A percentile compares a stretch with the other conserved stretches of the same genome.
Conservation (phyloP, 345 rosid genomes). For the Dipteronia dyeriana region DNA sequence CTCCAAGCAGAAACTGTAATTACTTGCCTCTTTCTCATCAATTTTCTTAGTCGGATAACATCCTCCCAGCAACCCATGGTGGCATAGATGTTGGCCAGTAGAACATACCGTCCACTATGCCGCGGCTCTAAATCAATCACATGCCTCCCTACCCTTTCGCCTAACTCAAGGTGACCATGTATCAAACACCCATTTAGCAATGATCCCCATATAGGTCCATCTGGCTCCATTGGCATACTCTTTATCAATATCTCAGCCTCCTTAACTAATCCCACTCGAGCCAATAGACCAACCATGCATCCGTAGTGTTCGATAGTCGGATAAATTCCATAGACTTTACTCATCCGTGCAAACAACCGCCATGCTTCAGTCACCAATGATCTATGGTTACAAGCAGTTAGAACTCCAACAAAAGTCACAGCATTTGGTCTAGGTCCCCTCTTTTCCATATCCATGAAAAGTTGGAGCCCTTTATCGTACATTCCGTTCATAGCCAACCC, state of each 20-base stretch:
- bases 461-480: constrained; percentile 25
- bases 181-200: constrained; percentile 36
- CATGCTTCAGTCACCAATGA: constrained; percentile 32
- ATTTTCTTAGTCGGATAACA: constrained; percentile 29
- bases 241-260: constrained; percentile 32
- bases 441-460: constrained; percentile 33
- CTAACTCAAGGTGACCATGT: constrained; percentile 24
- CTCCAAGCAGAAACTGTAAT: constrained; percentile 30
- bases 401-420: constrained; percentile 38
- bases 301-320: constrained; percentile 41
- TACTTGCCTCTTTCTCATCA: constrained; percentile 31
- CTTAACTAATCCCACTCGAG: constrained; percentile 30
- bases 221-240: constrained; percentile 36
- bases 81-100: constrained; percentile 35
- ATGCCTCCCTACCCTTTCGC: constrained; percentile 26
- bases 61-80: constrained; percentile 37
- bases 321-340: constrained; percentile 26
- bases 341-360: constrained; percentile 37
- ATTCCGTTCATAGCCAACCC: constrained; percentile 38
- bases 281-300: constrained; percentile 44
- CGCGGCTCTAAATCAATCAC: constrained; percentile 32
- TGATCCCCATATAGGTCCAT: constrained; percentile 33
- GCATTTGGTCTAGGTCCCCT: constrained; percentile 35
- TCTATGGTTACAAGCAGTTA: constrained; percentile 35
- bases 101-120: constrained; percentile 36